Percentiles rank a stretch among this genome's conserved stretches.
phyloP scores from a whole-genome alignment of 2,329 filamentous ascomycete species.

The Fusarium oligoseptatum region DNA sequence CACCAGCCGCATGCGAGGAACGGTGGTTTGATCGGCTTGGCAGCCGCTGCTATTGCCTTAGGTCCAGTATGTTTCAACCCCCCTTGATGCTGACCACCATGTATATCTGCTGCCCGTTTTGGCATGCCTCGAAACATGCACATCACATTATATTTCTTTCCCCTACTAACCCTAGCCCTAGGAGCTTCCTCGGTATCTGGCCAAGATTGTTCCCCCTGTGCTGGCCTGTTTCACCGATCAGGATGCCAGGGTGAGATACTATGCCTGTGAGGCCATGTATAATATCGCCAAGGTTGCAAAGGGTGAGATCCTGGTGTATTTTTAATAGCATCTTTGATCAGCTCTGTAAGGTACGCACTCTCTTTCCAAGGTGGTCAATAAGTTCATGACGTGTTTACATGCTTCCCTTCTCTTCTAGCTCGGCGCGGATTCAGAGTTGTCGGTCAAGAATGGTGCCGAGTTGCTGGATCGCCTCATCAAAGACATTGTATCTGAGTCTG shows the following conservation, averaged over 20 bases:
- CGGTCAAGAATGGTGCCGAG: conserved; percentile 98
- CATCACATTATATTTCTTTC: not conserved
- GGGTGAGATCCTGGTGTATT: conserved; percentile 95
- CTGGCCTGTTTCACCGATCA: conserved; percentile 98
- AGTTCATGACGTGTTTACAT: not conserved
- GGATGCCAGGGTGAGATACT: conserved; percentile 96
- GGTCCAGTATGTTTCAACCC: conserved; percentile 77
- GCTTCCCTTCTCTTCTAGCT: conserved; percentile 67
- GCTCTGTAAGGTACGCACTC: conserved; percentile 81
- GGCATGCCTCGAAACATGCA: not conserved
- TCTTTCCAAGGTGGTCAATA: no score
- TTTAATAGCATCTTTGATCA: conserved; percentile 99
- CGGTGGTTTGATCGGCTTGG: conserved; percentile 94
- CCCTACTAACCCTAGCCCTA: conserved; percentile 54
- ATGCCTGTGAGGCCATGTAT: conserved; percentile 99
- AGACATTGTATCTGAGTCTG: conserved; percentile 95
- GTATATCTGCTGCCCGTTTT: not conserved
- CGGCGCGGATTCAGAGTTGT: conserved; percentile 94
- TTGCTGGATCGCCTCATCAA: conserved; percentile 94
- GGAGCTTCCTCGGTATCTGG: conserved; percentile 92
- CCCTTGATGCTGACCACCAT: not conserved
- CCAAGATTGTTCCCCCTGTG: conserved; percentile 95
- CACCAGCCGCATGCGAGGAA: conserved; percentile 97
- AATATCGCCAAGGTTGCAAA: conserved; percentile 99
- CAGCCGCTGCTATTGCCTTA: conserved; percentile 94